Conservation (phyloP, 371 early-diverging fungal genomes). For the Fennellomyces sp. region DNA sequence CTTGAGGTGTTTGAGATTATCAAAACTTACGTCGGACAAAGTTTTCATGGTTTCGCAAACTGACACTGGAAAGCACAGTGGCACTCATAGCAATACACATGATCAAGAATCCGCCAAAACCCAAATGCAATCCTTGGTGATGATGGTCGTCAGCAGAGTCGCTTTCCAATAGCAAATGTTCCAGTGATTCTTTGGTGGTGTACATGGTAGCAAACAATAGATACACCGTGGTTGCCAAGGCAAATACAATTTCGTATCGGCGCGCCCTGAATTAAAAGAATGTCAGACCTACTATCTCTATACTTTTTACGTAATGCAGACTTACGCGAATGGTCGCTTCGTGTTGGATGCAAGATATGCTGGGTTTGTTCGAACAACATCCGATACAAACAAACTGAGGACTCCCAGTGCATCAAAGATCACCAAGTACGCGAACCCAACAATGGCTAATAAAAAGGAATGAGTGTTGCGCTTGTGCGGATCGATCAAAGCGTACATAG, state of each 20-base stretch:
- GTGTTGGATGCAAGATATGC: constrained; percentile 51
- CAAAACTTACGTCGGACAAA: constrained; percentile 55
- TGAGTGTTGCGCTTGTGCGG: too few species aligned
- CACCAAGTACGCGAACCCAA: constrained; percentile 58
- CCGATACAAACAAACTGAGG: constrained; percentile 58
- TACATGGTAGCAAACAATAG: constrained; percentile 69
- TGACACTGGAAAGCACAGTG: constrained; percentile 51
- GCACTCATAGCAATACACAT: constrained; percentile 48
- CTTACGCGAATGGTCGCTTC: constrained; percentile 66
- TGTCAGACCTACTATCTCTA: neutral
- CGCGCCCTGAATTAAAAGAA: constrained; percentile 46
- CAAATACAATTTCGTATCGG: constrained; percentile 64
- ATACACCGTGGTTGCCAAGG: constrained; percentile 59
- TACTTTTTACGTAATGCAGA: neutral
- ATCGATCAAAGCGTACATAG: constrained; percentile 56
- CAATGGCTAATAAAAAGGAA: constrained; percentile 41
- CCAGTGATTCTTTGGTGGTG: constrained; percentile 67
- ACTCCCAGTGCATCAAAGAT: constrained; percentile 71
- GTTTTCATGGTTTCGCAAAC: constrained; percentile 59
- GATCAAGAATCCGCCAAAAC: constrained; percentile 44
- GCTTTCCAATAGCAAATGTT: constrained; percentile 56
- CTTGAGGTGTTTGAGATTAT: too few species aligned
- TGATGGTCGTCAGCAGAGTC: constrained; percentile 27
- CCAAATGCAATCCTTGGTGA: constrained; percentile 30
- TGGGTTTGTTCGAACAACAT: constrained; percentile 47